A percentile compares a stretch with the other conserved stretches of the same genome.
Evolutionary conservation across 805 yeast genomes (phyloP).

Genomic region (Hanseniaspora osmophila): DNA sequence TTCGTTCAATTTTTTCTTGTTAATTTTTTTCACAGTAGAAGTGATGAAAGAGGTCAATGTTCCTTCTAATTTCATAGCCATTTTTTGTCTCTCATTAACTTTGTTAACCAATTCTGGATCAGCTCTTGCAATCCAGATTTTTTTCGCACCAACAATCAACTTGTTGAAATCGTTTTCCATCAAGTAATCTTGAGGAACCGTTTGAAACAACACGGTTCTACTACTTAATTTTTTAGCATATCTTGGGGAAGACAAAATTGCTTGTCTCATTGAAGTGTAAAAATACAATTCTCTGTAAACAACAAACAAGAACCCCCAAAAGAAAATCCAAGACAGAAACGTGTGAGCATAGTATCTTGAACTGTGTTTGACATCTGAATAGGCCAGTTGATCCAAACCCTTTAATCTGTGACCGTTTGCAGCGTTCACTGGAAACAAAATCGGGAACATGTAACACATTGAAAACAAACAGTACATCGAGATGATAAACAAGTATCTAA

Average conservation of each 20-base stretch:
- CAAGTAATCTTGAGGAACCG: constrained; percentile 62
- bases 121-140: constrained; percentile 65
- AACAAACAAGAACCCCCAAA: constrained; percentile 52
- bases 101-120: constrained; percentile 36
- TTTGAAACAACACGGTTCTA: constrained; percentile 71
- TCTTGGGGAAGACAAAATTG: constrained; percentile 66
- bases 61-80: constrained; percentile 51
- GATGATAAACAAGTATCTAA: constrained; percentile 57
- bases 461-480: constrained; percentile 41
- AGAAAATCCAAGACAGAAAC: constrained; percentile 65
- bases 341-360: constrained; percentile 78
- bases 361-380: constrained; percentile 50
- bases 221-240: constrained; percentile 63
- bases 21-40: constrained; percentile 46
- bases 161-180: constrained; percentile 60
- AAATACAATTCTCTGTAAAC: constrained; percentile 73
- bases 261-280: constrained; percentile 63
- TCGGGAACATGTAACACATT: constrained; percentile 39
- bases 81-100: constrained; percentile 42
- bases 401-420: constrained; percentile 42
- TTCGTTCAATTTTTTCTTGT: constrained; percentile 43
- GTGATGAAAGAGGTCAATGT: constrained; percentile 46
- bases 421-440: constrained; percentile 76
- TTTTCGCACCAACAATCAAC: constrained; percentile 68
- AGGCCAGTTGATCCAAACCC: constrained; percentile 68